phyloP scores from a whole-genome alignment of 106 monocot genomes.

The Platanthera guangdongensis region DNA sequence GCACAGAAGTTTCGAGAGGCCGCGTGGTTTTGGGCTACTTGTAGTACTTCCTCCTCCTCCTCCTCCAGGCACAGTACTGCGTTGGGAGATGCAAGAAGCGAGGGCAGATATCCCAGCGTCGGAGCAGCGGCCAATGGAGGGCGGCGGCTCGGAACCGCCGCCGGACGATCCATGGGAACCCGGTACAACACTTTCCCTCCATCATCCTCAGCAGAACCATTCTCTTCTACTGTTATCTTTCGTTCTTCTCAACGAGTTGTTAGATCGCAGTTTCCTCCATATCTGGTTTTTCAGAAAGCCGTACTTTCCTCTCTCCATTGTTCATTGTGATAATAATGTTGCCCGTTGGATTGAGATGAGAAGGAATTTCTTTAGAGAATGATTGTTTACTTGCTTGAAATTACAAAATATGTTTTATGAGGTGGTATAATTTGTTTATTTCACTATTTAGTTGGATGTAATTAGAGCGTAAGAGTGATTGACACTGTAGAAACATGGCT shows the following conservation, averaged over 20 bases:
- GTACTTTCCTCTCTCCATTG: background rate
- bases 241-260: background rate
- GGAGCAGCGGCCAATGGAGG: background rate
- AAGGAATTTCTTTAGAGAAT: background rate
- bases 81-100: background rate
- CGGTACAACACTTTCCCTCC: constrained; percentile 1
- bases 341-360: background rate
- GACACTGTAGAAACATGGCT: background rate
- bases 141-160: background rate
- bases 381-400: background rate
- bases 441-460: too few relatives aligned
- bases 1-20: too few relatives aligned
- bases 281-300: background rate
- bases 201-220: background rate
- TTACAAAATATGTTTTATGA: too few relatives aligned
- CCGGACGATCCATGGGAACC: constrained; percentile 4
- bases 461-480: too few relatives aligned
- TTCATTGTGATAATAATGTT: too few relatives aligned
- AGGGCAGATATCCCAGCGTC: background rate
- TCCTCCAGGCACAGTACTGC: too few relatives aligned
- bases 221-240: background rate
- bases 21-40: too few relatives aligned
- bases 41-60: too few relatives aligned
- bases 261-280: background rate
- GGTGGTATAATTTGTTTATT: too few relatives aligned